phyloP scores from a whole-genome alignment of 176 grass and related monocot species.

The Rhynchospora tenuis region DNA sequence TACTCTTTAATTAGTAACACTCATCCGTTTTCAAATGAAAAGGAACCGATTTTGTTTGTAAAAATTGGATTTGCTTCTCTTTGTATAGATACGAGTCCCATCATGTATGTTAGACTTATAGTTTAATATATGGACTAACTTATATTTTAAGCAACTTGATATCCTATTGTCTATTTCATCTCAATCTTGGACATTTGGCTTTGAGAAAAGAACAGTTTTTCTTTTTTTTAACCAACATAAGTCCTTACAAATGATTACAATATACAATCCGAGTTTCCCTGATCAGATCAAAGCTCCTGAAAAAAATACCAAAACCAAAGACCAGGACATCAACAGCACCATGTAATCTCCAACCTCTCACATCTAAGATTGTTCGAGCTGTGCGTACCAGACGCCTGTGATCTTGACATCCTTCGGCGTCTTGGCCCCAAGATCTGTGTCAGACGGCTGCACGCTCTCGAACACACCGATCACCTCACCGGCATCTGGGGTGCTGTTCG shows the following conservation, averaged over 20 bases:
- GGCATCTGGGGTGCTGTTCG: constrained; percentile 59
- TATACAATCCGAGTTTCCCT: constrained; percentile 18
- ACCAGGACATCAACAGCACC: background rate
- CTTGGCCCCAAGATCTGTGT: constrained; percentile 82
- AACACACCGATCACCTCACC: constrained; percentile 75
- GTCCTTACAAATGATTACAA: constrained; percentile 27
- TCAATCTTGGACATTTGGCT: background rate
- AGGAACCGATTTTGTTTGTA: too few relatives aligned
- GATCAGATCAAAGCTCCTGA: constrained; percentile 20
- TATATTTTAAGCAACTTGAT: too few relatives aligned
- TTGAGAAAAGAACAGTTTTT: background rate
- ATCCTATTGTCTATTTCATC: too few relatives aligned
- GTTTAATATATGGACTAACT: too few relatives aligned
- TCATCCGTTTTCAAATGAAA: too few relatives aligned
- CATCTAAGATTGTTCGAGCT: constrained; percentile 42
- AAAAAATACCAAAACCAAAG: background rate
- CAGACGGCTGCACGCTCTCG: constrained; percentile 82
- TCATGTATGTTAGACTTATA: too few relatives aligned
- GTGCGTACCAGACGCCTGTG: constrained; percentile 79
- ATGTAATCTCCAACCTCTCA: background rate
- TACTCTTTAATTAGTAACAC: too few relatives aligned
- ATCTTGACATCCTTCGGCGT: constrained; percentile 86
- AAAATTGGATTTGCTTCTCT: too few relatives aligned
- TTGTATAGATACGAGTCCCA: too few relatives aligned
- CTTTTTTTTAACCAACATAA: constrained; percentile 16